A percentile compares a stretch with the other conserved stretches of the same genome.
Conservation (phyloP, 345 rosid species). For the Citrus inodora region DNA sequence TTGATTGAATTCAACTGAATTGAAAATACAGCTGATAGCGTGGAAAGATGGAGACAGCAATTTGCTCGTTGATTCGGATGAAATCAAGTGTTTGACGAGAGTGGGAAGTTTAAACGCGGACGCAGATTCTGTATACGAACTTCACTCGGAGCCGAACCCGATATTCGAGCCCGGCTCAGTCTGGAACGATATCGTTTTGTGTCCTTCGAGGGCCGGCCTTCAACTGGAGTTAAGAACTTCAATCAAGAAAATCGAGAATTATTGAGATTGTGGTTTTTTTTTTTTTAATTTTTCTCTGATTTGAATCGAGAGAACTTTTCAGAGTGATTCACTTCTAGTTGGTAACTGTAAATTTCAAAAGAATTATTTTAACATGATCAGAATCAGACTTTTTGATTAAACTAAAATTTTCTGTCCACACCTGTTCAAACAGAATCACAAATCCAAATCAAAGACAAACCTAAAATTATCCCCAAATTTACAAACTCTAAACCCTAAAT, state of each 20-base stretch:
- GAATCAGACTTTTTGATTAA: neutral
- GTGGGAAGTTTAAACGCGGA: constrained; percentile 46
- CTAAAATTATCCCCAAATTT: neutral
- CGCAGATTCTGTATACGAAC: constrained; percentile 68
- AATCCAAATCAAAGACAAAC: neutral
- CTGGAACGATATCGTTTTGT: constrained; percentile 55
- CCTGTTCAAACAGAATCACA: neutral
- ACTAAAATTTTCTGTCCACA: neutral
- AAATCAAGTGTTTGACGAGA: constrained; percentile 39
- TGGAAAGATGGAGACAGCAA: constrained; percentile 72
- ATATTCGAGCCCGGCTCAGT: constrained; percentile 48
- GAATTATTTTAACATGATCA: neutral
- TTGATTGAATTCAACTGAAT: neutral
- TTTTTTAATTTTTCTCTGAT: neutral
- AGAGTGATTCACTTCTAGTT: neutral
- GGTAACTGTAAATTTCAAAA: neutral
- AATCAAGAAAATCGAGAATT: constrained; percentile 44
- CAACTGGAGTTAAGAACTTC: constrained; percentile 40
- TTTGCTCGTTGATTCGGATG: constrained; percentile 65
- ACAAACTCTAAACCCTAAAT: neutral
- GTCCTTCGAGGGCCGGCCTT: constrained; percentile 40
- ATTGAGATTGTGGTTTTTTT: neutral
- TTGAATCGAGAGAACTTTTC: neutral
- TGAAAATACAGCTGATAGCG: constrained; percentile 57
- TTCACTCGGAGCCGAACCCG: constrained; percentile 42